Conservation (phyloP, 169 alveolate species). For the Condylostoma magnum region DNA sequence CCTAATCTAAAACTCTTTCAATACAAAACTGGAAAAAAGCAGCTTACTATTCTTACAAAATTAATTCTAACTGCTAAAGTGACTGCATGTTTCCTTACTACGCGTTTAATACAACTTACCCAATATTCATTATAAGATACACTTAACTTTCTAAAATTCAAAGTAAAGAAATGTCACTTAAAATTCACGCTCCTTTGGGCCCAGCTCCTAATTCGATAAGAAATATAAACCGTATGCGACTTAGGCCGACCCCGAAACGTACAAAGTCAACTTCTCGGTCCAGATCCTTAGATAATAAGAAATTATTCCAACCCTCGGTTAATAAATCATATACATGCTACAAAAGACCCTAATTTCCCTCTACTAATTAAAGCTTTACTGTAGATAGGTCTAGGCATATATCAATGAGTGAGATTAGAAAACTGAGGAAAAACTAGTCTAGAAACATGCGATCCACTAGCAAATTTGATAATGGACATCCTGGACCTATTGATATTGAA, state of each 20-base stretch:
- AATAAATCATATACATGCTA: constrained; percentile 18
- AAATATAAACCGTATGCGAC: not conserved
- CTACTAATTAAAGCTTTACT: not conserved
- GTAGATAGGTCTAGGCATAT: constrained; percentile 17
- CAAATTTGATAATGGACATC: not conserved
- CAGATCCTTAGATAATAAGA: not conserved
- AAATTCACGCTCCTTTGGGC: constrained; percentile 9
- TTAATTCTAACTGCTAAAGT: no score
- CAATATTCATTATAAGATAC: no score
- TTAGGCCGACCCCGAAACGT: not conserved
- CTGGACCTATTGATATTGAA: constrained; percentile 7
- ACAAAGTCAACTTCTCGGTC: not conserved
- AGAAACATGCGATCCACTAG: not conserved
- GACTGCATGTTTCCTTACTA: no score
- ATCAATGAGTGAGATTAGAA: not conserved
- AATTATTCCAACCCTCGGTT: not conserved
- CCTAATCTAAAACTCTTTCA: no score
- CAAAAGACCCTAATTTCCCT: not conserved
- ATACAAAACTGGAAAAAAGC: no score
- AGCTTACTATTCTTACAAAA: no score
- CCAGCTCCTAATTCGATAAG: constrained; percentile 12
- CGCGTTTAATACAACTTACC: no score
- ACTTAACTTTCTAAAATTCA: no score
- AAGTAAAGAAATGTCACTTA: constrained; percentile 24
- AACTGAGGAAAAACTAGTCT: not conserved